Conservation (phyloP, 2,329 filamentous ascomycete species). For the Penicillium corylophilum region DNA sequence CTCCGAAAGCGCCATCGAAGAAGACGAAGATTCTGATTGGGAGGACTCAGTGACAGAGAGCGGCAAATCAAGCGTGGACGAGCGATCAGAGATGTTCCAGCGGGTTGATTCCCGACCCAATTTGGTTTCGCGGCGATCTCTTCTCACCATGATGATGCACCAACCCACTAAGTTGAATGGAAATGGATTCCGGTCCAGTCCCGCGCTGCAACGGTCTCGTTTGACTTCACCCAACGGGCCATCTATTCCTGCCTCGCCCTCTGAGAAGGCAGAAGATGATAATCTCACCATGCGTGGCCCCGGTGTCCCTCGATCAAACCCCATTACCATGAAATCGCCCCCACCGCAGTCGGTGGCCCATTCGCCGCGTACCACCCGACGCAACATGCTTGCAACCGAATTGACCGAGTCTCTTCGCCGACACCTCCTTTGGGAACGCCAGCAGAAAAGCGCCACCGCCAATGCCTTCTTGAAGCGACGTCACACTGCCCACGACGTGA, state of each 20-base stretch:
- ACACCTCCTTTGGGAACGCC: conserved; percentile 90
- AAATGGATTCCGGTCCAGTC: conserved; percentile 52
- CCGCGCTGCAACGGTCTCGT: conserved; percentile 51
- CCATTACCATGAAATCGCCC: conserved; percentile 73
- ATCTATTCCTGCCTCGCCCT: conserved; percentile 60
- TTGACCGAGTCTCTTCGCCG: conserved; percentile 88
- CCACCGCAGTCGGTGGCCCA: conserved; percentile 71
- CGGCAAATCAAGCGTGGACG: conserved; percentile 77
- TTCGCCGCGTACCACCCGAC: conserved; percentile 85
- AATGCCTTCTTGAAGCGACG: conserved; percentile 86
- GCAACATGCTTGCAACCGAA: conserved; percentile 95
- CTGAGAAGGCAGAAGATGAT: conserved; percentile 56
- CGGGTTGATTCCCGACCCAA: conserved; percentile 86
- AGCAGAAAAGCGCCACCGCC: conserved; percentile 86
- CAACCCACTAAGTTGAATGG: conserved; percentile 73
- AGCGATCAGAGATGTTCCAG: conserved; percentile 72
- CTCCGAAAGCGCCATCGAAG: conserved; percentile 79
- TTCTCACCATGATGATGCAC: conserved; percentile 86
- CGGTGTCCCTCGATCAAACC: conserved; percentile 71
- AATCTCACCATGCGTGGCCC: conserved; percentile 62
- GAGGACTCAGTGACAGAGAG: conserved; percentile 74
- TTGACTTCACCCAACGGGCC: conserved; percentile 69
- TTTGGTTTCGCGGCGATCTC: conserved; percentile 78
- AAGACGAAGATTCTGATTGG: conserved; percentile 63
- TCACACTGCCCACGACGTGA: conserved; percentile 87